A percentile compares a stretch with the other conserved stretches of the same genome.
These are phyloP conservation scores for Trichoderma sp. DNA, from an alignment of 2,329 filamentous ascomycete species.

Conservation along the genomic window DNA sequence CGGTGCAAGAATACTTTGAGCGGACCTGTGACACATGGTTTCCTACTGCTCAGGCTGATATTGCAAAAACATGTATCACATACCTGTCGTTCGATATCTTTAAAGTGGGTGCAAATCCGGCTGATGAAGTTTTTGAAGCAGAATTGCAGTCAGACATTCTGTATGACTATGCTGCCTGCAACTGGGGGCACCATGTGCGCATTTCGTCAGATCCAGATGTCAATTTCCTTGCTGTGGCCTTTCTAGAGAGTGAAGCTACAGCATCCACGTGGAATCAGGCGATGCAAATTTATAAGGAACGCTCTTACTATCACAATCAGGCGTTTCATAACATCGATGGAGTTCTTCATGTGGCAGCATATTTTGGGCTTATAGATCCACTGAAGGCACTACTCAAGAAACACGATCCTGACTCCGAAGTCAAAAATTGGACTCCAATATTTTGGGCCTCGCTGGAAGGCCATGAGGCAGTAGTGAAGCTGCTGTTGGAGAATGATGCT, in stretches of 20 bases:
- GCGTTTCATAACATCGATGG: no score
- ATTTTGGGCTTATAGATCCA: not conserved
- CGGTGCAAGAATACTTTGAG: not conserved
- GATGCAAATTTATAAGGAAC: rapidly evolving
- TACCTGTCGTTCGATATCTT: not conserved
- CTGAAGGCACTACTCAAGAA: not conserved
- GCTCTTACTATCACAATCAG: rapidly evolving
- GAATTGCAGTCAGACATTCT: not conserved
- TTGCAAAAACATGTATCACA: not conserved
- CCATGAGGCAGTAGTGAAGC: not conserved
- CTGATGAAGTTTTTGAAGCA: not conserved
- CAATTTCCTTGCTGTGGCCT: not conserved
- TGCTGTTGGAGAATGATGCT: not conserved
- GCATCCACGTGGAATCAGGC: not conserved
- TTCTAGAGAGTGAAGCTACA: not conserved
- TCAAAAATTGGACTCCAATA: not conserved
- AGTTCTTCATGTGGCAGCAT: not conserved
- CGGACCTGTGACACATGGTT: not conserved
- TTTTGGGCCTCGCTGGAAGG: not conserved
- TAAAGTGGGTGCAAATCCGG: not conserved
- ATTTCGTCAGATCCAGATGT: not conserved
- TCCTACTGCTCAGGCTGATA: not conserved
- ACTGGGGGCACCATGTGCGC: not conserved
- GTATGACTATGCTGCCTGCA: not conserved
- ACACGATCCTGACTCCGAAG: not conserved